Percentiles rank a stretch among this genome's conserved stretches.
These are phyloP conservation scores for Tulasnella sp. DNA, from an alignment of 768 basidiomycete genomes.

Conservation along the genomic window DNA sequence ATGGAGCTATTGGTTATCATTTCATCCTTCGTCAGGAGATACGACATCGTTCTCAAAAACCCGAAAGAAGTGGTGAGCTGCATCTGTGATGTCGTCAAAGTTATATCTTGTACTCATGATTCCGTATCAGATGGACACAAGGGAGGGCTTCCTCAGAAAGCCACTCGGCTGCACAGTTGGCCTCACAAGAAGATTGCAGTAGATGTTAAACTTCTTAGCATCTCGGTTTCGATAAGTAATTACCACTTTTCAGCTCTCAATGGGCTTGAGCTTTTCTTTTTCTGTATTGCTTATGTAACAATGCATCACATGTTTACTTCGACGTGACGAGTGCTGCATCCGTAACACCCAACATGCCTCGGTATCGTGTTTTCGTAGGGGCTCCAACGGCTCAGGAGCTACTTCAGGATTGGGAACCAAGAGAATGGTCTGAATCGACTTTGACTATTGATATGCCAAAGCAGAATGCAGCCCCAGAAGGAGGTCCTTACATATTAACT, in stretches of 20 bases:
- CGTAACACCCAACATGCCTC: not conserved
- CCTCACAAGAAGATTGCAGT: constrained; percentile 25
- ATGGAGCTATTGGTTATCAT: constrained; percentile 72
- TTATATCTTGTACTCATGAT: constrained; percentile 17
- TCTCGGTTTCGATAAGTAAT: not conserved
- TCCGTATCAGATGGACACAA: constrained; percentile 44
- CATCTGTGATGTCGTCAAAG: constrained; percentile 5
- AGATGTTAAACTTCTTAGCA: not conserved
- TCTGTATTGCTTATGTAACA: not conserved
- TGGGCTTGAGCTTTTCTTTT: not conserved
- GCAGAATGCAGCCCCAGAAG: not conserved
- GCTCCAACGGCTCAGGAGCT: not conserved
- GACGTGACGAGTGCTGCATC: not conserved
- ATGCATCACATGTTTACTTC: not conserved
- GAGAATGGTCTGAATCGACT: not conserved
- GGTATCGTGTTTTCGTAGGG: constrained; percentile 6
- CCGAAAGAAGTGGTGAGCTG: constrained; percentile 42
- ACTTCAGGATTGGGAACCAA: not conserved
- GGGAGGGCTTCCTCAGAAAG: constrained; percentile 82
- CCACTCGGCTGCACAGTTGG: constrained; percentile 61
- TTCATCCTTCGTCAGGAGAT: constrained; percentile 65
- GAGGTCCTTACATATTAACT: too few relatives aligned
- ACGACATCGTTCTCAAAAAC: constrained; percentile 53
- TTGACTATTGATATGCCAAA: not conserved
- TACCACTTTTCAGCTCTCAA: not conserved